Base-by-base conservation (phyloP, 805 yeast genomes). In the Yamadazyma laniorum region DNA sequence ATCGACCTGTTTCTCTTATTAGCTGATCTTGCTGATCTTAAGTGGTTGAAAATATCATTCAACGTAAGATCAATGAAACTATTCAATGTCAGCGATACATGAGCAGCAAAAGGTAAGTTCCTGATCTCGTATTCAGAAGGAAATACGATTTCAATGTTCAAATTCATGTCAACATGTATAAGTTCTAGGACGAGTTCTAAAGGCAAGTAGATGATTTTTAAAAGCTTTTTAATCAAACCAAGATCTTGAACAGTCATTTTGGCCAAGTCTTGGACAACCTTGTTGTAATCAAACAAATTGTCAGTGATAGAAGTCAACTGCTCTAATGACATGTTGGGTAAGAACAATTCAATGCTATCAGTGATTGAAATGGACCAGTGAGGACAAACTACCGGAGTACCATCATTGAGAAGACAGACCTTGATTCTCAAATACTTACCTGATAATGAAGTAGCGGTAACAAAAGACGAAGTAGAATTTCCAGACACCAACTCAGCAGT, bases 381-480 rank as follows among this genome's bases (percentile, higher is more conserved):
- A 1, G 95, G 95, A 44, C 89, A 80, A 2, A 85, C 85, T 17
- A 91, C 75, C 0, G 96, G 91, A 0, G 91, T 85, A 8, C 91
- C 87, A 64, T 93, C 98, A 42, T 77, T 74, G 16, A 91, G 71
- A 19, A 84, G 57, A 42, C 87, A 84, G 2, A 91, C 80, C 42
- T 75, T 77, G 14, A 86, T 62, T 32, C 84, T 74, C 29, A 80
- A 69, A 55, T 88, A 93, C 38, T 77, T 81, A 11, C 98, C 98
- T 17, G 81, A 75, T 37, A 93, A 66, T 1, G 97, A 89, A 0
- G 96, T 88, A 0, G 96, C 89, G 0, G 97, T 90, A 12, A 91
- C 95, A 54, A 87, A 79, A 11, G 93, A 81, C 2, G 44, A 36
- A 9, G 39, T 6, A 6, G 29, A 26, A 18, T 23, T 36, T 6